Conservation (phyloP, 768 basidiomycete genomes). For the Rhizopogon sp. region DNA sequence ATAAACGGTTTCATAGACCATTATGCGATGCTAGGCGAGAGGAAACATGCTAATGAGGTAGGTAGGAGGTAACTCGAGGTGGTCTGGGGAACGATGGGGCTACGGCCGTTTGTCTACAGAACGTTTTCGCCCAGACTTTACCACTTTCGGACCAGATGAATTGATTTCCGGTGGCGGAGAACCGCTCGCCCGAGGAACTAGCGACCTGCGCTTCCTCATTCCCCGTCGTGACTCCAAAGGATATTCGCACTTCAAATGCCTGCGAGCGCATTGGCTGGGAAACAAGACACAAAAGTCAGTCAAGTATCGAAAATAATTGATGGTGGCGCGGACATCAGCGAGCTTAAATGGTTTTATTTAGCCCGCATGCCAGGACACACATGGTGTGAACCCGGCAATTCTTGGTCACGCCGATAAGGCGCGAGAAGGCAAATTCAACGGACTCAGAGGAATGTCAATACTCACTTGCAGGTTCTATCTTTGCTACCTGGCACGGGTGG, state of each 20-base stretch:
- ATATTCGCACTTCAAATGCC: slow-evolving; percentile 66
- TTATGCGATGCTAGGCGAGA: not conserved
- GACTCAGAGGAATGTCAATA: slow-evolving; percentile 9
- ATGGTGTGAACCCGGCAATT: slow-evolving; percentile 7
- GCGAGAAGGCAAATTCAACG: not conserved
- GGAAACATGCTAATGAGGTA: not conserved
- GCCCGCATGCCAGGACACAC: slow-evolving; percentile 1
- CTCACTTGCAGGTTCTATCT: slow-evolving; percentile 65
- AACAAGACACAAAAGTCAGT: slow-evolving; percentile 20
- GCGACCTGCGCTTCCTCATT: slow-evolving; percentile 44
- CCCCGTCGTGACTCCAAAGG: slow-evolving; percentile 68
- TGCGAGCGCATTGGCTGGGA: slow-evolving; percentile 65
- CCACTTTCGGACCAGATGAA: slow-evolving; percentile 19
- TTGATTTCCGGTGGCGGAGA: slow-evolving; percentile 22
- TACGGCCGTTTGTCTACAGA: slow-evolving; percentile 21
- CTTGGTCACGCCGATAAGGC: slow-evolving; percentile 9
- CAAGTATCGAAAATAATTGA: slow-evolving; percentile 4
- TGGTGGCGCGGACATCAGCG: slow-evolving; percentile 23
- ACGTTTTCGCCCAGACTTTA: slow-evolving; percentile 24
- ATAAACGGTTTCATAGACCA: not conserved
- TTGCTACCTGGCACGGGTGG: slow-evolving; percentile 48
- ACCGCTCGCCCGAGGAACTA: slow-evolving; percentile 22
- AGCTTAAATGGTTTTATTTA: slow-evolving; percentile 1
- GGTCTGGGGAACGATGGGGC: not conserved
- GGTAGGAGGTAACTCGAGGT: not conserved